These are phyloP conservation scores for Talaromyces atroroseus DNA, from an alignment of 2,329 filamentous ascomycete genomes.

Conservation along the genomic window DNA sequence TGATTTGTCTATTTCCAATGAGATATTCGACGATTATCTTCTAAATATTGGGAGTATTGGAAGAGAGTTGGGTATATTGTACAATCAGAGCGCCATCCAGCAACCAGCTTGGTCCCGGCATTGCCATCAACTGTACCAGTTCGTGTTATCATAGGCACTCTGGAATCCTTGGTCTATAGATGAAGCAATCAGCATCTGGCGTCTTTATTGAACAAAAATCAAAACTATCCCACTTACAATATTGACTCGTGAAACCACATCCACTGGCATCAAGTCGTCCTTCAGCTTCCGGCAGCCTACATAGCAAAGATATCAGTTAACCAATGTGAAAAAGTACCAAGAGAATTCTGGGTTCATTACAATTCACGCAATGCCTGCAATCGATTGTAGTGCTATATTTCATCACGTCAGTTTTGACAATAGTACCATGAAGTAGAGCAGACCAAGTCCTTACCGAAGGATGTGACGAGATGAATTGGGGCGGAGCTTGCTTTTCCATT, in stretches of 20 bases:
- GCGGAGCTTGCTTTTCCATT: slow-evolving; percentile 40
- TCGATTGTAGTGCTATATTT: slow-evolving; percentile 45
- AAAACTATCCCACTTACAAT: slow-evolving; percentile 21
- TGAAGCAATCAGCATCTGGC: neutral
- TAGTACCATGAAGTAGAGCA: neutral
- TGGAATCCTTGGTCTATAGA: neutral
- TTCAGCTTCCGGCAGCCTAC: slow-evolving; percentile 38
- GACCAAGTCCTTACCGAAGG: slow-evolving; percentile 39
- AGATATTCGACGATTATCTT: neutral
- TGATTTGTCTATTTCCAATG: too few relatives aligned
- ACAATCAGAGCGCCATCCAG: neutral
- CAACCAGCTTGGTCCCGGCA: neutral
- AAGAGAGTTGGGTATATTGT: neutral
- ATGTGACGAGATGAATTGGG: slow-evolving; percentile 57
- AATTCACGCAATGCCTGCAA: slow-evolving; percentile 51
- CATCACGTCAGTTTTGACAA: slow-evolving; percentile 9
- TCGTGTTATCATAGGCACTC: neutral
- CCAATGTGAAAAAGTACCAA: neutral
- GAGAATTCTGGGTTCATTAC: slow-evolving; percentile 23
- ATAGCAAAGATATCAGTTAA: neutral
- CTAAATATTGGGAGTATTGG: too few relatives aligned
- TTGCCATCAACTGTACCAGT: neutral
- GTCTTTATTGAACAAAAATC: neutral
- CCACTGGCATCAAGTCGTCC: slow-evolving; percentile 34
- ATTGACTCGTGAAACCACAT: slow-evolving; percentile 26